Evolutionary conservation across 176 grass and related monocot genomes (phyloP).

Genomic region (Avena atlantica): DNA sequence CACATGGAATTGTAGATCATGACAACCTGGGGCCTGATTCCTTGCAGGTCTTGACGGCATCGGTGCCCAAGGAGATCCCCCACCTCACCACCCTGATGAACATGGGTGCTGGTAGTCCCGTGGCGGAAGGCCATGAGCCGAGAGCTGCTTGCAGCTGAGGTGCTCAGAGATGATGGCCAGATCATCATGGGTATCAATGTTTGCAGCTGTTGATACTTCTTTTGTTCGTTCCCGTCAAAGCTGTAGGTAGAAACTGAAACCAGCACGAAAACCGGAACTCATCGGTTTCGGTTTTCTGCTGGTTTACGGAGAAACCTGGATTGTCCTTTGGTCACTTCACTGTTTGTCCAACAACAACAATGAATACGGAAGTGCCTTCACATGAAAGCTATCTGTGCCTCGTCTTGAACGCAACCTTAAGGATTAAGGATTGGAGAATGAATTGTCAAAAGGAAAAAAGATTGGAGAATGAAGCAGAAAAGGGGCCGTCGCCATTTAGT

Average conservation of each 20-base stretch:
- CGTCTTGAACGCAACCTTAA: not conserved
- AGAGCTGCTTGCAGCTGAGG: constrained; percentile 51
- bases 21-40: not conserved
- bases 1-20: constrained; percentile 25
- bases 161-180: too few species aligned
- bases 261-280: not conserved
- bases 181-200: not conserved
- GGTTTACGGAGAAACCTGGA: not conserved
- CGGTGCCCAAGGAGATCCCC: constrained; percentile 82
- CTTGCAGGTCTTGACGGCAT: constrained; percentile 78
- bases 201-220: not conserved
- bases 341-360: not conserved
- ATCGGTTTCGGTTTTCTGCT: not conserved
- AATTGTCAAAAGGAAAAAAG: not conserved
- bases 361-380: not conserved
- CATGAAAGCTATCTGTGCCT: not conserved
- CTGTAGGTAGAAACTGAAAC: not conserved
- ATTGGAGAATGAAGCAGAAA: not conserved
- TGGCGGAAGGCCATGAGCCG: constrained; percentile 30
- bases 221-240: not conserved
- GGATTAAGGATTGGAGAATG: not conserved
- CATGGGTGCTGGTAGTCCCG: constrained; percentile 29
- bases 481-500: not conserved
- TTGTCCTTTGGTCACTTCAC: not conserved
- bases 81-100: constrained; percentile 75